Evolutionary conservation across 768 basidiomycete genomes (phyloP).

Genomic region (Tylopilus balloui): DNA sequence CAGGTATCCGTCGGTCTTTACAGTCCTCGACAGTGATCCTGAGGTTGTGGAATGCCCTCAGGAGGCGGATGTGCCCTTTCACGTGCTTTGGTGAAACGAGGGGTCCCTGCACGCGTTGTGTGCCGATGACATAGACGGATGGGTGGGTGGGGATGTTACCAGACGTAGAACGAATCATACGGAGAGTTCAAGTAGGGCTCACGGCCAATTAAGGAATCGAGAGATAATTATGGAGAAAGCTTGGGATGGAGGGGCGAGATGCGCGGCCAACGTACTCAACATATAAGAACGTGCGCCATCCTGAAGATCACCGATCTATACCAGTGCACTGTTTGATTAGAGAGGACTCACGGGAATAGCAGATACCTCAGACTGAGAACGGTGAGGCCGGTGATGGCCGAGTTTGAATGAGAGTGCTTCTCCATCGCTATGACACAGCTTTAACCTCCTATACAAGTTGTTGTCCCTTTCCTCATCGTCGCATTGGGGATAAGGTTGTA

Average conservation of each 20-base stretch:
- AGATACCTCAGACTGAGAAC: too few relatives aligned
- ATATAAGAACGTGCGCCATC: slow-evolving; percentile 6
- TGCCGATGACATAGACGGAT: slow-evolving; percentile 19
- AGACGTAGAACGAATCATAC: slow-evolving; percentile 3
- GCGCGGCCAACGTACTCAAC: slow-evolving; percentile 4
- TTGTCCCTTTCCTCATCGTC: slow-evolving; percentile 6
- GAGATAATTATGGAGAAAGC: background rate
- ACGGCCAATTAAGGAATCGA: background rate
- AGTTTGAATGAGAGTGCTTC: background rate
- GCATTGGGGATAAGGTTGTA: background rate
- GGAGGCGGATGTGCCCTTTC: slow-evolving; percentile 33
- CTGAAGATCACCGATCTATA: background rate
- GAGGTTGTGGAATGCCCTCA: slow-evolving; percentile 32
- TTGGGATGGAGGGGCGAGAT: background rate
- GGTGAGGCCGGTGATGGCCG: too few relatives aligned
- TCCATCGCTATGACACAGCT: background rate
- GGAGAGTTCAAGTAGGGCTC: background rate
- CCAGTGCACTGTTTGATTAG: slow-evolving; percentile 8
- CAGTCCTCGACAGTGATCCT: slow-evolving; percentile 26
- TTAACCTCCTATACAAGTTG: slow-evolving; percentile 2
- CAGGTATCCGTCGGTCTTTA: slow-evolving; percentile 27
- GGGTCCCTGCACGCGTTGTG: slow-evolving; percentile 15
- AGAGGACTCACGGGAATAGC: background rate
- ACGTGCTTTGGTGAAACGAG: slow-evolving; percentile 33
- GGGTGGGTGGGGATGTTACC: background rate